Conservation (phyloP, 2,329 filamentous ascomycete genomes). For the Botrytis aclada region DNA sequence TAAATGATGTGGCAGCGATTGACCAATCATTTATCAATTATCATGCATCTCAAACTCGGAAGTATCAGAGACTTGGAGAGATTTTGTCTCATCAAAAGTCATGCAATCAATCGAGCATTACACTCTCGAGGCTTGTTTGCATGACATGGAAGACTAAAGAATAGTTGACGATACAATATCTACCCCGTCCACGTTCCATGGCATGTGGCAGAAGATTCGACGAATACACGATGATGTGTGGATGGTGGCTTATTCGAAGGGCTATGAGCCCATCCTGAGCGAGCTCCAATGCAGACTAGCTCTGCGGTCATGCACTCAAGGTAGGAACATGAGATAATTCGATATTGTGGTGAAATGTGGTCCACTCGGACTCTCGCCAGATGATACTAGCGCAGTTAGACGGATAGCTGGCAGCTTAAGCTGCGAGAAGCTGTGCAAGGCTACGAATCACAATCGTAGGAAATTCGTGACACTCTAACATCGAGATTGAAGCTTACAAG, state of each 20-base stretch:
- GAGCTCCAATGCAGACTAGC: slow-evolving; percentile 19
- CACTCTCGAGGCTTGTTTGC: not conserved
- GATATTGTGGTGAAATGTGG: slow-evolving; percentile 20
- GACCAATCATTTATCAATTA: slow-evolving; percentile 24
- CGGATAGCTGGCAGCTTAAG: not conserved
- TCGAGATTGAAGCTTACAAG: not conserved
- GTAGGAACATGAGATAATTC: slow-evolving; percentile 25
- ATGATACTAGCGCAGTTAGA: slow-evolving; percentile 4
- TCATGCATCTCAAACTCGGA: not conserved
- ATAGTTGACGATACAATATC: slow-evolving; percentile 16
- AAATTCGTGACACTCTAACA: not conserved
- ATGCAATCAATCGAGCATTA: not conserved
- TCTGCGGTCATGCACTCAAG: slow-evolving; percentile 19
- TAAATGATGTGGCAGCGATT: slow-evolving; percentile 26
- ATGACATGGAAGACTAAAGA: not conserved
- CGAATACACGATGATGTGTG: slow-evolving; percentile 1
- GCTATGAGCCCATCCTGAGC: slow-evolving; percentile 15
- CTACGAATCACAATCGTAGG: not conserved
- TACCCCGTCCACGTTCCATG: slow-evolving; percentile 16
- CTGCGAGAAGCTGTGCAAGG: not conserved
- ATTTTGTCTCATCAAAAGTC: not conserved
- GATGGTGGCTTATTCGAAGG: not conserved
- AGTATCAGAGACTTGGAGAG: not conserved
- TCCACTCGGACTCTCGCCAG: slow-evolving; percentile 22
- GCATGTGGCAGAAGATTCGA: slow-evolving; percentile 17